Base-by-base conservation (phyloP, 768 basidiomycete genomes). In the Tephrocybe sp. region DNA sequence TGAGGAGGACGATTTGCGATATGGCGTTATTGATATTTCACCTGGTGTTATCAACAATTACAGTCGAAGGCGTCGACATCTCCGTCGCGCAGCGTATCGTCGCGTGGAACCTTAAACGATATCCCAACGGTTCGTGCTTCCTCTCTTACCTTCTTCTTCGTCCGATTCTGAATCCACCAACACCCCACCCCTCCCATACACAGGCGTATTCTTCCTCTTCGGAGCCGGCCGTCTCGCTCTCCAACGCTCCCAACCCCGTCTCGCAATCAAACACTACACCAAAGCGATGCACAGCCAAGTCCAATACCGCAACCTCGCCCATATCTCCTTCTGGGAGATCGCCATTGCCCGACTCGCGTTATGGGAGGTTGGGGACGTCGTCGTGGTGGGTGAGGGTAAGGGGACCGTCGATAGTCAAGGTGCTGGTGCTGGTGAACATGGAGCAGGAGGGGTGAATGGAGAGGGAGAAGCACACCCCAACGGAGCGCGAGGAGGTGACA, bases 131-230 rank as follows among this genome's bases (percentile, higher is more conserved):
- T 82, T 63, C 49, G 50, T 18, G 1, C n/a, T 42, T 50, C 19
- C 27, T 23, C 31, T 41, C 23, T 27, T 45, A 18, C 39, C 25
- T 16, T 36, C 8, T 33, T 40, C 19, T 15, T 31, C 21, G n/a
- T n/a, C n/a, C n/a, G n/a, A n/a, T n/a, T n/a, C n/a, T n/a, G 71
- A 75, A 50, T 37, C 19, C 13, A 6, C 33, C 15, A 34, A 34
- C 1, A 15, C 21, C 18, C 84, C 84, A 1, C 58, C 68, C 10
- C 11, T 43, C 56, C 18, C 57, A 29, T 13, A 4, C 4, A 16
- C 50, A 87, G 89, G 91, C 34, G 83, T 94, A 10, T 94, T 95
- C 69, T 95, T 93, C 78, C 82, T 98, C 22, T 95, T 95, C 64
- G 93, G 89, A 41, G 87, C 91, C 9, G 94, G 94, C 4, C 81